Evolutionary conservation across 1,284 basidiomycete genomes (phyloP), one percentile per base, ranked within the genome.

Genomic region (Trametes sp.): DNA sequence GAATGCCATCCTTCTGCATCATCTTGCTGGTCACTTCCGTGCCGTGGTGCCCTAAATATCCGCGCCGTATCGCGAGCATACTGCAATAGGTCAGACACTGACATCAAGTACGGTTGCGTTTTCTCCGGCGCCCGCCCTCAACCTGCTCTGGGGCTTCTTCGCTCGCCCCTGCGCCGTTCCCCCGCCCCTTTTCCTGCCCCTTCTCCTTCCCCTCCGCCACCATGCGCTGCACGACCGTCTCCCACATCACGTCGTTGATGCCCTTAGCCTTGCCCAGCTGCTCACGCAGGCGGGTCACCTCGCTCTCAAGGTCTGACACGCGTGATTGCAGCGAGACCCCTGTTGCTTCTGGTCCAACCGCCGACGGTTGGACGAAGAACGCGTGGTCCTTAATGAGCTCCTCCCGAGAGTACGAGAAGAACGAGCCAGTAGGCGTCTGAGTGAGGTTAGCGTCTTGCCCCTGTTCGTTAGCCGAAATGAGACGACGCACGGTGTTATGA

Each of bases 201-300:
- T 70, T 71, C 54, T 70, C 73, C 61, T 77, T 77, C 24, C 75
- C 77, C 57, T 81, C 77, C 28, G 75, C 73, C 5, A 89, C 76
- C n/a, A 87, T 75, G 58, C 77, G 82, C 65, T 88, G 85, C 31
- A 93, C 88, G 3, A 96, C 85, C 1, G 84, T 86, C 68, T 92
- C 90, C 95, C 95, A 96, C 90, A 96, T 96, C 55, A 85, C 83
- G 71, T 96, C 93, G 69, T 96, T 97, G 61, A 96, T 83, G 35
- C 88, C 86, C 71, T 93, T 93, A 4, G 95, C 95, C 73, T 87
- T 89, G 28, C 86, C 86, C 1, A 97, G 78, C 66, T 94, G 88
- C 50, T 85, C 83, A 35, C 82, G 84, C 61, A 96, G 75, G 24
- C 76, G 78, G 56, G 81, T 80, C 10, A 95, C 83, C 73, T 96